A percentile compares a stretch with the other conserved stretches of the same genome.
phyloP scores from a whole-genome alignment of 2,329 filamentous ascomycete species.

The Talaromyces islandicus region DNA sequence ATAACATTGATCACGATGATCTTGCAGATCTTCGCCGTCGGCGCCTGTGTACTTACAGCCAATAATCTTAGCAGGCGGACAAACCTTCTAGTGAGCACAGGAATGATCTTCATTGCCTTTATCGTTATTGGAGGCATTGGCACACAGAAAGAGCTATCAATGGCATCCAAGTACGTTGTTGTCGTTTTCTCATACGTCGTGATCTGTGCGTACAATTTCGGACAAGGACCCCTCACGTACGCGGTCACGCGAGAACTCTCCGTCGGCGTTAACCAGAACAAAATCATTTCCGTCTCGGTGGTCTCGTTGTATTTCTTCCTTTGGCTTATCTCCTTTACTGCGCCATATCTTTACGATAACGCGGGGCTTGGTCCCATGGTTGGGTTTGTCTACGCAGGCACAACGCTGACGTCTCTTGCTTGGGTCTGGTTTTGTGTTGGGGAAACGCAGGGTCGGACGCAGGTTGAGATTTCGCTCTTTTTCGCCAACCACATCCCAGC shows the following conservation, averaged over 20 bases:
- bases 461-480: neutral
- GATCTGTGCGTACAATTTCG: neutral
- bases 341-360: neutral
- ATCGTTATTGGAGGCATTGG: conserved; percentile 5
- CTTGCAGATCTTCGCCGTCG: conserved; percentile 2
- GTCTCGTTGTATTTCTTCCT: neutral
- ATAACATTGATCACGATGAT: conserved; percentile 3
- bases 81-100: conserved; percentile 1
- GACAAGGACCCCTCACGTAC: neutral
- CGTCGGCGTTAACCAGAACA: neutral
- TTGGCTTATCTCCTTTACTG: neutral
- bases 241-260: neutral
- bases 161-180: neutral
- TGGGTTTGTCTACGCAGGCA: neutral
- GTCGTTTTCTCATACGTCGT: neutral
- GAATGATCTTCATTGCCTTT: conserved; percentile 2
- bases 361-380: neutral
- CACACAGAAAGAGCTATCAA: neutral
- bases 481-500: neutral
- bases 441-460: neutral
- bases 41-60: neutral
- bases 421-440: neutral
- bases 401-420: neutral
- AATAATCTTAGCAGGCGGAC: neutral
- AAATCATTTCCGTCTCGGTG: neutral